Evolutionary conservation across 345 rosid genomes (phyloP).

Genomic region (Brassica carinata): DNA sequence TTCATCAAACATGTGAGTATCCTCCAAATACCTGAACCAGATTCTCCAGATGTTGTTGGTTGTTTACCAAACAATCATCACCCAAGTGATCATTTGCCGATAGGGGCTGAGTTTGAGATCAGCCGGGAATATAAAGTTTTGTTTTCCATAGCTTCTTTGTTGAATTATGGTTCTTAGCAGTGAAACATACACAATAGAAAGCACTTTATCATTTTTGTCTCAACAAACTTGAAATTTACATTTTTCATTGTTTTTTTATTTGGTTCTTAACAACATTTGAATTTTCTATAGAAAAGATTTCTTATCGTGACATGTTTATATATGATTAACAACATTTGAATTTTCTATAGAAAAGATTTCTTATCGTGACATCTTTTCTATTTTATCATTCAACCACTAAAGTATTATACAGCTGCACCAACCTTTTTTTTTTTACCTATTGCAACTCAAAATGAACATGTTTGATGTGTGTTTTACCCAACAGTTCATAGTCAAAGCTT

Average conservation of each 20-base stretch:
- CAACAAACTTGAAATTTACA: background rate
- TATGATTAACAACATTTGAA: background rate
- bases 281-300: background rate
- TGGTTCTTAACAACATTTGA: background rate
- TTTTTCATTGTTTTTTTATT: background rate
- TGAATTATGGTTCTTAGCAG: background rate
- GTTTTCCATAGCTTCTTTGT: background rate
- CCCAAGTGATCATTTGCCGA: slow-evolving; percentile 95
- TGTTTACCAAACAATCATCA: slow-evolving; percentile 77
- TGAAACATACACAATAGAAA: slow-evolving; percentile 11
- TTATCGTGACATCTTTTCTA: background rate
- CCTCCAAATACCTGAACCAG: slow-evolving; percentile 64
- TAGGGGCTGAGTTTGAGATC: slow-evolving; percentile 83
- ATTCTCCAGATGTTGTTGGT: slow-evolving; percentile 61
- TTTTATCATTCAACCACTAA: slow-evolving; percentile 29
- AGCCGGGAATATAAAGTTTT: slow-evolving; percentile 37
- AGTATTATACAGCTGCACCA: slow-evolving; percentile 13
- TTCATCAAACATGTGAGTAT: slow-evolving; percentile 59
- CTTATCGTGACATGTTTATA: background rate
- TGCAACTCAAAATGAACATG: background rate
- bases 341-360: background rate
- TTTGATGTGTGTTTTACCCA: slow-evolving; percentile 49
- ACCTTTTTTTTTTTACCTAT: background rate
- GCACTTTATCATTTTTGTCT: background rate
- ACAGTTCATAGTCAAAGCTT: slow-evolving; percentile 51